Conservation (phyloP, 768 basidiomycete species). For the Imleria badia region DNA sequence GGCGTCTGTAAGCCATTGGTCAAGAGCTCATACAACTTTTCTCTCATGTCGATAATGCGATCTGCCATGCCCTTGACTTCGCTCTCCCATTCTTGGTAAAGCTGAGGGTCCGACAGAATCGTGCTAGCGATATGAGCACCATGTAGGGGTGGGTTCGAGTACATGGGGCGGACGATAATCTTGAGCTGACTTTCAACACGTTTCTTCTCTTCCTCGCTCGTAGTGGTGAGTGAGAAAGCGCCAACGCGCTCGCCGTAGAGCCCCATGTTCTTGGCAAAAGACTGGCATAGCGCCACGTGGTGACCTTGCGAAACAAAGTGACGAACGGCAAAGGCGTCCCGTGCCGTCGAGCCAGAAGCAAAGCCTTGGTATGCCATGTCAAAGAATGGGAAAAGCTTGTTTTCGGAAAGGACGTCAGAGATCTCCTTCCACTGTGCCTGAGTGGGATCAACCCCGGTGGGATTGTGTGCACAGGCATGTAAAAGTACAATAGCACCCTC, state of each 20-base stretch:
- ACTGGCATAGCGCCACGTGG: constrained; percentile 88
- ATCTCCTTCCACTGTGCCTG: constrained; percentile 90
- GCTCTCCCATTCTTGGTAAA: constrained; percentile 85
- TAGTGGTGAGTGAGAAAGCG: constrained; percentile 83
- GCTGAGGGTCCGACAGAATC: constrained; percentile 70
- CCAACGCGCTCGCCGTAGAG: constrained; percentile 98
- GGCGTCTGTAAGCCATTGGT: constrained; percentile 83
- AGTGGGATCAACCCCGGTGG: constrained; percentile 97
- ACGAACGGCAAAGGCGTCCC: constrained; percentile 93
- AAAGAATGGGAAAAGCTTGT: constrained; percentile 94
- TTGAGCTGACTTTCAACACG: constrained; percentile 93
- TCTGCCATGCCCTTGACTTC: constrained; percentile 97
- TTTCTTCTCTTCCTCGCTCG: constrained; percentile 71
- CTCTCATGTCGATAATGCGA: constrained; percentile 91
- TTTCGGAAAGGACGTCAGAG: constrained; percentile 83
- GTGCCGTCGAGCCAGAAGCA: constrained; percentile 87
- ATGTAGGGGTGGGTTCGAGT: constrained; percentile 95
- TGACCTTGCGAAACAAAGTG: constrained; percentile 91
- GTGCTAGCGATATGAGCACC: constrained; percentile 85
- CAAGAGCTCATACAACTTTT: constrained; percentile 74
- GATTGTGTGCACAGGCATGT: constrained; percentile 98
- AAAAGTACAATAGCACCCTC: constrained; percentile 83
- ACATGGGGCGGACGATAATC: constrained; percentile 94
- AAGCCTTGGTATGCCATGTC: constrained; percentile 99
- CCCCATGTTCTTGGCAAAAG: constrained; percentile 99